A percentile compares a stretch with the other conserved stretches of the same genome.
These are phyloP conservation scores for Cardamine resedifolia DNA, from an alignment of 345 rosid genomes.

Conservation along the genomic window DNA sequence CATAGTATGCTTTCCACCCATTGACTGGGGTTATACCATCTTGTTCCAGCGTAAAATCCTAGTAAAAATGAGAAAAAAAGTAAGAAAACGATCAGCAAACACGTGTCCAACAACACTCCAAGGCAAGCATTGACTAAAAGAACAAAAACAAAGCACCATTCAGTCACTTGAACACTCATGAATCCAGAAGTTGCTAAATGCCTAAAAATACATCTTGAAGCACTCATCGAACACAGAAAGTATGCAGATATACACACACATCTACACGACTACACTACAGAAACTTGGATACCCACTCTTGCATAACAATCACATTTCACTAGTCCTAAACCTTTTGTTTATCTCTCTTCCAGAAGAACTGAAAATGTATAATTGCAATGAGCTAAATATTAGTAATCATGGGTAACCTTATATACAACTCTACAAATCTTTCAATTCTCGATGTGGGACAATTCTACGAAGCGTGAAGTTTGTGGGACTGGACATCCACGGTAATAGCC, in stretches of 20 bases:
- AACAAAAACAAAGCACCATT: neutral
- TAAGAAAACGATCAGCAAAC: slow-evolving; percentile 15
- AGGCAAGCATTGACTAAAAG: neutral
- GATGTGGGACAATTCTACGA: neutral
- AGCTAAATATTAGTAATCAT: too few relatives aligned
- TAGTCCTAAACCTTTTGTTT: neutral
- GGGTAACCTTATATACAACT: neutral
- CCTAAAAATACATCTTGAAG: neutral
- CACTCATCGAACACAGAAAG: neutral
- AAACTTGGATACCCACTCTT: neutral
- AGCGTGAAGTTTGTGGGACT: too few relatives aligned
- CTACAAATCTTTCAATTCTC: neutral
- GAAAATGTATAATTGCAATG: too few relatives aligned
- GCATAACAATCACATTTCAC: neutral
- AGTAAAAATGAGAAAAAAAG: neutral
- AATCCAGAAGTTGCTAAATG: neutral
- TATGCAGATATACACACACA: neutral
- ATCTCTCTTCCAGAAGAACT: neutral
- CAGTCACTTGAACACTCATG: neutral
- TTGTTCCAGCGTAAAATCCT: slow-evolving; percentile 97
- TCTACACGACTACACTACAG: neutral
- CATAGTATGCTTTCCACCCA: slow-evolving; percentile 99
- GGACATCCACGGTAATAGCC: too few relatives aligned
- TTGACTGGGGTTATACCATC: slow-evolving; percentile 70
- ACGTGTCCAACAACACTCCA: neutral